Percentiles rank a stretch among this genome's conserved stretches.
phyloP scores from a whole-genome alignment of 305 asterid genomes.

The Rubia tinctorum region DNA sequence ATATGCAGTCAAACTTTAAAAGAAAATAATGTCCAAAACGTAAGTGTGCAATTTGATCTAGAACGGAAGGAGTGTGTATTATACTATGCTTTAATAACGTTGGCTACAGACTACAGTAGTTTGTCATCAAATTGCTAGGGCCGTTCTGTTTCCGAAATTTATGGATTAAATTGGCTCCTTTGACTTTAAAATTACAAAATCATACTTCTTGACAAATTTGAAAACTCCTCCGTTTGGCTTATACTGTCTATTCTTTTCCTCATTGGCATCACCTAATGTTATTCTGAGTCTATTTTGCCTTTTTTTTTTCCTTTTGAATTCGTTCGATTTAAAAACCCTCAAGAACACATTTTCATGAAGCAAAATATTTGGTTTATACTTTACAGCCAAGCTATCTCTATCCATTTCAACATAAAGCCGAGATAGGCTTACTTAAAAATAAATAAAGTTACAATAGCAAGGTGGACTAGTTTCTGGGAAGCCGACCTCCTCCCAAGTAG shows the following conservation, averaged over 20 bases:
- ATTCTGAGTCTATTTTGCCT: not conserved
- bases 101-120: no score
- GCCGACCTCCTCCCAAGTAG: not conserved
- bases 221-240: not conserved
- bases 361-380: not conserved
- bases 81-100: no score
- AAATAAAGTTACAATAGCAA: not conserved
- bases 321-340: not conserved
- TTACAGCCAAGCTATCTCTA: conserved; percentile 1
- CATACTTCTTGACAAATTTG: not conserved
- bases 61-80: no score
- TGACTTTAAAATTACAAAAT: not conserved
- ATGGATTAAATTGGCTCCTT: not conserved
- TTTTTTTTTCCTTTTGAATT: not conserved
- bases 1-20: no score
- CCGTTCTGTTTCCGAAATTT: not conserved
- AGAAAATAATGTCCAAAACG: no score
- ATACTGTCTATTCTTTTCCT: conserved; percentile 3
- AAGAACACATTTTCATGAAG: not conserved
- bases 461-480: not conserved
- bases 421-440: not conserved
- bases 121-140: not conserved
- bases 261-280: not conserved
- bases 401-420: not conserved
- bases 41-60: no score